These are phyloP conservation scores for Tetracladium setigerum DNA, from an alignment of 495 filamentous ascomycete genomes.

Conservation along the genomic window DNA sequence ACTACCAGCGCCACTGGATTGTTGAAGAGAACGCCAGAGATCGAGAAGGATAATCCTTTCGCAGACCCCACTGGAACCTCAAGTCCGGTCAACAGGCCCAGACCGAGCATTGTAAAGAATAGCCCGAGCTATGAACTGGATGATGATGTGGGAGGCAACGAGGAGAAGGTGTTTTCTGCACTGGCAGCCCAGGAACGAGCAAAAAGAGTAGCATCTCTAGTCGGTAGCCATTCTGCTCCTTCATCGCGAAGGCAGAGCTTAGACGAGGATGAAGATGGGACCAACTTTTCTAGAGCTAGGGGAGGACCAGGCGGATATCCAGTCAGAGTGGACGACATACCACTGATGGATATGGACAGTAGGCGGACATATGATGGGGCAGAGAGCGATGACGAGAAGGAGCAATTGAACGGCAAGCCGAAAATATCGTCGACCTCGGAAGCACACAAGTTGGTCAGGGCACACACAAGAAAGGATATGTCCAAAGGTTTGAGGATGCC, in stretches of 20 bases:
- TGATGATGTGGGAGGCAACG: constrained; percentile 21
- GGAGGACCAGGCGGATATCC: constrained; percentile 12
- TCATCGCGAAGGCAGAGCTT: constrained; percentile 29
- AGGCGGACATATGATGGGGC: constrained; percentile 23
- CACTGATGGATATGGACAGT: constrained; percentile 23
- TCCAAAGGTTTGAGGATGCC: constrained; percentile 9
- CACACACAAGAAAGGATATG: constrained; percentile 35
- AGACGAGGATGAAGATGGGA: constrained; percentile 24
- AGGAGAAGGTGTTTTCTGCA: constrained; percentile 31
- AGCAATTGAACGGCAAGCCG: constrained; percentile 11
- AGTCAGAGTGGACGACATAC: constrained; percentile 27
- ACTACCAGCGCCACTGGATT: constrained; percentile 8
- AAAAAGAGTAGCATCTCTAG: constrained; percentile 25
- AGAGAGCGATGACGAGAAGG: constrained; percentile 19
- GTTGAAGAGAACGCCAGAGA: constrained; percentile 11
- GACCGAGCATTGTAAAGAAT: constrained; percentile 28
- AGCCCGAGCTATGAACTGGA: constrained; percentile 26
- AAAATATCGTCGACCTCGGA: constrained; percentile 26
- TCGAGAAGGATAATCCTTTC: constrained; percentile 16
- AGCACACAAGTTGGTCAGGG: constrained; percentile 43
- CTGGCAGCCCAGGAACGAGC: constrained; percentile 31
- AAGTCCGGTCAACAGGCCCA: constrained; percentile 13
- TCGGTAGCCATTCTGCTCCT: constrained; percentile 29
- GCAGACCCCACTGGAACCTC: constrained; percentile 2
- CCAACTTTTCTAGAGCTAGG: not conserved